Evolutionary conservation across 1,284 basidiomycete species (phyloP), one percentile per base, ranked within the genome.

Genomic region (Cystobasidiaceae sp.): DNA sequence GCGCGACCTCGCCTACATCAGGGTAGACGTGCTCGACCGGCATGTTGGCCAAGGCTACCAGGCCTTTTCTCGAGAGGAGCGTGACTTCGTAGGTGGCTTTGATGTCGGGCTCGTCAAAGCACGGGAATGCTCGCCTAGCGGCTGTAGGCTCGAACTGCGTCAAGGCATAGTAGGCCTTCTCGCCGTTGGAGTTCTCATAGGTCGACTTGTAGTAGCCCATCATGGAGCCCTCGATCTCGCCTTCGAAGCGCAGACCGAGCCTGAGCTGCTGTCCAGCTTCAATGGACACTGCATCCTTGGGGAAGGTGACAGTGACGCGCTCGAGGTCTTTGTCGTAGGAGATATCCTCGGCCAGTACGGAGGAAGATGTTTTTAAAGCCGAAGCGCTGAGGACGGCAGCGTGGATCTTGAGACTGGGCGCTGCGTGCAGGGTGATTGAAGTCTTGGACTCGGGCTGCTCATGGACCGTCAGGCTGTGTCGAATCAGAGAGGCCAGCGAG

Each of bases 101-200:
- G 74, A 96, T 82, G 23, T 85, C 82, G 25, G 94, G 94, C 76
- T 97, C 93, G 76, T 97, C 94, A 89, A 90, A 97, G 70, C 80
- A 80, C 3, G 81, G 81, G 70, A 76, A 78, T 21, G 77, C 78
- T 23, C 75, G 55, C 39, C 93, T 82, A 4, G 92, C 92, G 65
- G 86, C 85, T 27, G 91, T 96, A 19, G 93, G 86, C 85, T 97
- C 79, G 60, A 80, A 78, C 67, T 72, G 73, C 57, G 73, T 74
- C 5, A 75, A 68, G 67, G 68, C 75, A 69, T 75, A 74, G 65
- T 57, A 70, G 2, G 66, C 68, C 51, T 67, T 70, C 19, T 43
- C 55, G 17, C 54, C 68, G 15, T 63, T 54, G 15, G 62, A 60
- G 54, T 70, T 69, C 25, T 61, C 50, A 60, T 68, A 70, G 27